phyloP scores from a whole-genome alignment of 2,329 filamentous ascomycete genomes.

The Coniella lustricola region DNA sequence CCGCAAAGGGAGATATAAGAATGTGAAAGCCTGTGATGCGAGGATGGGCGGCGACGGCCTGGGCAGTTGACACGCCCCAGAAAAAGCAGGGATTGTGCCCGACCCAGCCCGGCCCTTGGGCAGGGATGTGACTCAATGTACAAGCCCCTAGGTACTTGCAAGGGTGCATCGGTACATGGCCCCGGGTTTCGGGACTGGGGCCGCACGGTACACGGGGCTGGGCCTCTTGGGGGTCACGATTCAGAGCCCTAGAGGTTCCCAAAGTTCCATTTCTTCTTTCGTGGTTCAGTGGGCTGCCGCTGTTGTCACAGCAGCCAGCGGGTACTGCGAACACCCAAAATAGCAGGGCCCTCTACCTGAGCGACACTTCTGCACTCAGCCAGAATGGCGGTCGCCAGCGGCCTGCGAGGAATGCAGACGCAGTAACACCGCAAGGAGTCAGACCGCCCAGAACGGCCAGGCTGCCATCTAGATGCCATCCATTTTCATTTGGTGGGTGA shows the following conservation, averaged over 20 bases:
- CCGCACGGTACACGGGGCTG: background rate
- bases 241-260: no score
- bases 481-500: no score
- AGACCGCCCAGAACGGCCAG: conserved; percentile 5
- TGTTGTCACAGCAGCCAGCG: background rate
- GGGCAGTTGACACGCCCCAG: conserved; percentile 5
- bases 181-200: conserved; percentile 12
- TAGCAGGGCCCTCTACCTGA: no score
- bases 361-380: background rate
- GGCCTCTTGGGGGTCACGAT: background rate
- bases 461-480: no score
- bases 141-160: background rate
- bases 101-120: background rate
- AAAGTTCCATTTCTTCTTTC: no score
- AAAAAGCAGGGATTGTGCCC: conserved; percentile 7
- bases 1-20: conserved; percentile 15
- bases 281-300: background rate
- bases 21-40: conserved; percentile 13
- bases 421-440: background rate
- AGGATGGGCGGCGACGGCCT: conserved; percentile 4
- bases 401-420: conserved; percentile 1
- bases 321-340: no score
- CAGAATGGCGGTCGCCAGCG: conserved; percentile 4
- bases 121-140: conserved; percentile 1
- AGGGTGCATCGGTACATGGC: conserved; percentile 2